Percentiles rank a stretch among this genome's conserved stretches.
These are phyloP conservation scores for Ustilago crameri DNA, from an alignment of 1,284 basidiomycete species.

Conservation along the genomic window DNA sequence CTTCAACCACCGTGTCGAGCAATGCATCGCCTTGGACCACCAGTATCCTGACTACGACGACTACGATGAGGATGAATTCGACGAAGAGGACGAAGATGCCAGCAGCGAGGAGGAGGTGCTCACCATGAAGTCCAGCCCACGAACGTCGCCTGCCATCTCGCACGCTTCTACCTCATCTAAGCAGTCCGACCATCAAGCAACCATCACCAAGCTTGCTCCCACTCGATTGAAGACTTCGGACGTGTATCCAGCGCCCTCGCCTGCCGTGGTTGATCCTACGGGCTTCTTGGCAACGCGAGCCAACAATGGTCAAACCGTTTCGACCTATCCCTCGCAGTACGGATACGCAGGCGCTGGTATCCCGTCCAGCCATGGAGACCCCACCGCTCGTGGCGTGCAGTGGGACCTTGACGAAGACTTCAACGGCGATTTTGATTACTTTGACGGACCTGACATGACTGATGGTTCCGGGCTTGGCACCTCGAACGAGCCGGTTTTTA, in stretches of 20 bases:
- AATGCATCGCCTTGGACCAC: conserved; percentile 86
- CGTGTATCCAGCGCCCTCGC: conserved; percentile 69
- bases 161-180: conserved; percentile 39
- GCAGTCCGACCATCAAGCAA: conserved; percentile 30
- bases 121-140: conserved; percentile 57
- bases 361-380: conserved; percentile 29
- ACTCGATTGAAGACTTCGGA: conserved; percentile 85
- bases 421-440: conserved; percentile 76
- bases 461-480: conserved; percentile 33
- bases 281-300: conserved; percentile 53
- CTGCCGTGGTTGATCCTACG: conserved; percentile 75
- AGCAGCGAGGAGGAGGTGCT: conserved; percentile 73
- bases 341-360: conserved; percentile 42
- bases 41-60: conserved; percentile 59
- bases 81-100: conserved; percentile 71
- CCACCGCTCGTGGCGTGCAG: conserved; percentile 51
- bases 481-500: conserved; percentile 46
- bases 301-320: conserved; percentile 43
- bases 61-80: conserved; percentile 66
- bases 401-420: conserved; percentile 70
- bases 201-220: conserved; percentile 91
- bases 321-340: conserved; percentile 40
- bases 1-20: conserved; percentile 98
- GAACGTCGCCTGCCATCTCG: conserved; percentile 45
- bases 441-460: conserved; percentile 73